These are phyloP conservation scores for Leishmania aethiopica DNA, from an alignment of 208 protist genomes.

Conservation along the genomic window DNA sequence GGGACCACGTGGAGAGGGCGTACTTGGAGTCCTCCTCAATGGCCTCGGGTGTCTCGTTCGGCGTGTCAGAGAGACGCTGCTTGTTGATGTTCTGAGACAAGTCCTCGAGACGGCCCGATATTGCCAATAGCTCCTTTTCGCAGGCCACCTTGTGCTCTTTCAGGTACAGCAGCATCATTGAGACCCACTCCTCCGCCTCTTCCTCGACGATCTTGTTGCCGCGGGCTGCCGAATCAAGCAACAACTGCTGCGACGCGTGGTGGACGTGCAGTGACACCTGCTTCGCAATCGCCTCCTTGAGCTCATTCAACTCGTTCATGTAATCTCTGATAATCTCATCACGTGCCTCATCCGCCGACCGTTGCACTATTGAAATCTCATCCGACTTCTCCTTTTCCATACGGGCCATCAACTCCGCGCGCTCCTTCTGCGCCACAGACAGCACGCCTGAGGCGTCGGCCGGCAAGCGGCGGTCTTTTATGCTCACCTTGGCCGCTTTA, in stretches of 20 bases:
- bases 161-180: conserved; percentile 39
- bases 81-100: conserved; percentile 58
- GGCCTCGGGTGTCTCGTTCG: conserved; percentile 42
- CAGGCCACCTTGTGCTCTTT: conserved; percentile 42
- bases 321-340: conserved; percentile 43
- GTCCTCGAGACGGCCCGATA: conserved; percentile 35
- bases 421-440: conserved; percentile 54
- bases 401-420: conserved; percentile 31
- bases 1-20: conserved; percentile 62
- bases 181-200: conserved; percentile 49
- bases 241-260: conserved; percentile 36
- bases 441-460: conserved; percentile 53
- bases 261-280: conserved; percentile 29
- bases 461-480: conserved; percentile 42
- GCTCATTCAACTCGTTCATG: conserved; percentile 38
- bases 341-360: conserved; percentile 45
- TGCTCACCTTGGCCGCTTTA: conserved; percentile 35
- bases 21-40: conserved; percentile 56
- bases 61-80: conserved; percentile 27
- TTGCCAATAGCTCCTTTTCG: conserved; percentile 31
- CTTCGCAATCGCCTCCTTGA: conserved; percentile 37
- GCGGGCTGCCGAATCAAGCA: conserved; percentile 37
- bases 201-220: conserved; percentile 51
- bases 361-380: conserved; percentile 22
- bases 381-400: conserved; percentile 50